Conservation (phyloP, 805 yeast species). For the Cyberlindnera mississippiensis region DNA sequence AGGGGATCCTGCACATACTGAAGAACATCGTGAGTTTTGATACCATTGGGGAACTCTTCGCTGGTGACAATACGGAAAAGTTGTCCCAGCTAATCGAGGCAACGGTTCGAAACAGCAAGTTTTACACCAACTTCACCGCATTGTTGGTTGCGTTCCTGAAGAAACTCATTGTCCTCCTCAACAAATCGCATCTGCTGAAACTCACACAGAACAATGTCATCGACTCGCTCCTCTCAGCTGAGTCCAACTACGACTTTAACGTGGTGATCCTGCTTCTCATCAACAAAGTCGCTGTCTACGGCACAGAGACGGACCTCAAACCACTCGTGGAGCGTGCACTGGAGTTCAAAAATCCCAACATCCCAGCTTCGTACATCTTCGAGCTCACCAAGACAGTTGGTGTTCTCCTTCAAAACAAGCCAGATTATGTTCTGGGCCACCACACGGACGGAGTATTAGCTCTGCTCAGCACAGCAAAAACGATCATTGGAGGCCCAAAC, state of each 20-base stretch:
- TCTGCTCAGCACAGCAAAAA: conserved; percentile 10
- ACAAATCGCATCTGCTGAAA: conserved; percentile 7
- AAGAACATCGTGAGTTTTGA: conserved; percentile 17
- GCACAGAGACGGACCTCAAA: conserved; percentile 5
- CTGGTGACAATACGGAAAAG: conserved; percentile 1
- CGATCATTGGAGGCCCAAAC: conserved; percentile 6
- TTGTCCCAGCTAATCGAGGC: conserved; percentile 21
- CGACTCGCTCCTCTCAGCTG: conserved; percentile 7
- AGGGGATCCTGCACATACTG: conserved; percentile 24
- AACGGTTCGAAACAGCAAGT: conserved; percentile 20
- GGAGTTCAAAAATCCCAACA: conserved; percentile 10
- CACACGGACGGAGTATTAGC: conserved; percentile 11
- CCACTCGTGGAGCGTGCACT: conserved; percentile 13
- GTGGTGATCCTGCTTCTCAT: conserved; percentile 12
- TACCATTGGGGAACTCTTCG: conserved; percentile 16
- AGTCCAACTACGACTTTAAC: conserved; percentile 16
- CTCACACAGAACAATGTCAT: conserved; percentile 8
- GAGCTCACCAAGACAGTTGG: conserved; percentile 28
- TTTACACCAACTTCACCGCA: conserved; percentile 22
- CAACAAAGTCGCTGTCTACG: conserved; percentile 23
- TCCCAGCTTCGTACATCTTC: conserved; percentile 22
- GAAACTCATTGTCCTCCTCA: conserved; percentile 19
- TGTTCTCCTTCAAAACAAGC: conserved; percentile 18
- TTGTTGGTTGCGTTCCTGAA: conserved; percentile 19
- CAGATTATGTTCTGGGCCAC: conserved; percentile 10